Evolutionary conservation across 139 green algal species (phyloP).

Genomic region (Chlamydomonas sphaeroides): DNA sequence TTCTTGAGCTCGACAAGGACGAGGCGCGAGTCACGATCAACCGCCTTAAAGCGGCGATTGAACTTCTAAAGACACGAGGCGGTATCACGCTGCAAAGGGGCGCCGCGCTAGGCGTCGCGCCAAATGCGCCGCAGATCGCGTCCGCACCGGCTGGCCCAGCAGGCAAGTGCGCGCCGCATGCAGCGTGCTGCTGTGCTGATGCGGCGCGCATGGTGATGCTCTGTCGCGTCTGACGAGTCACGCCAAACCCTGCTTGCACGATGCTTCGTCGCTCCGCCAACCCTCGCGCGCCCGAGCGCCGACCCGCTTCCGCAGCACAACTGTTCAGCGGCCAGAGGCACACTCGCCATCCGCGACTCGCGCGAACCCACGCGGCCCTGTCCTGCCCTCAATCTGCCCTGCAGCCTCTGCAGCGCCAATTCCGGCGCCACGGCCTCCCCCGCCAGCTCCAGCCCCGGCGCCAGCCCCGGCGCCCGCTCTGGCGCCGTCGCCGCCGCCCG

Average conservation of each 20-base stretch:
- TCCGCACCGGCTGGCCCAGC: background rate
- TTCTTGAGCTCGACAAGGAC: conserved; percentile 23
- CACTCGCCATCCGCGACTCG: no score
- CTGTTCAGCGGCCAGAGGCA: no score
- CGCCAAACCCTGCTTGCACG: no score
- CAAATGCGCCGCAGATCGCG: background rate
- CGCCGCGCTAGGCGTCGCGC: background rate
- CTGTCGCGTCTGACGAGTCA: no score
- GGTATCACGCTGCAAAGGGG: background rate
- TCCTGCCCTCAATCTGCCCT: no score
- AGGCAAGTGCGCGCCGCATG: background rate
- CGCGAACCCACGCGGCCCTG: no score
- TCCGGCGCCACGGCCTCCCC: background rate
- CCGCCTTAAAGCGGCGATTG: background rate
- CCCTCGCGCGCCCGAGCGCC: no score
- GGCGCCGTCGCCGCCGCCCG: background rate
- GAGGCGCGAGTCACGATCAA: conserved; percentile 22
- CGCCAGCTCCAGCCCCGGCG: background rate
- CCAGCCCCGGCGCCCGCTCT: background rate
- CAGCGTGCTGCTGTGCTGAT: no score
- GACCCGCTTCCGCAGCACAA: no score
- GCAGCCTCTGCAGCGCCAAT: no score
- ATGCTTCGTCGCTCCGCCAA: no score
- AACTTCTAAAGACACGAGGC: background rate
- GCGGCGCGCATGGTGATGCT: no score